These are phyloP conservation scores for Nitzschia palea DNA, from an alignment of 108 stramenopile genomes.

Conservation along the genomic window DNA sequence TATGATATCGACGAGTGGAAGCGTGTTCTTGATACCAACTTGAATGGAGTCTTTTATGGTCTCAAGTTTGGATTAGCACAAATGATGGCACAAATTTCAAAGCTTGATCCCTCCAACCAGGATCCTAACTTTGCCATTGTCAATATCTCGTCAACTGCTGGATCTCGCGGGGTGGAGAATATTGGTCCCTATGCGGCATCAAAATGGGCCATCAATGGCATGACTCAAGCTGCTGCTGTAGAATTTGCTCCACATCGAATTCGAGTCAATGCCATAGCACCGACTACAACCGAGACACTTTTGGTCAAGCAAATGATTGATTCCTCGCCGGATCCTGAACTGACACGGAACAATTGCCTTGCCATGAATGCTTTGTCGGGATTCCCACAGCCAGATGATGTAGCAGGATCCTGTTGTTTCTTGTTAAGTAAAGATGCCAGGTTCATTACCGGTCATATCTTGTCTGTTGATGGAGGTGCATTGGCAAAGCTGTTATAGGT, in stretches of 20 bases:
- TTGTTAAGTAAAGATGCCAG: background rate
- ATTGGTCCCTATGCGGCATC: background rate
- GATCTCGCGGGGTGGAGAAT: background rate
- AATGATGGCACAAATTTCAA: background rate
- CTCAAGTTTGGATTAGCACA: constrained; percentile 2
- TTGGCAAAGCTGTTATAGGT: too few species aligned
- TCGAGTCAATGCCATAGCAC: background rate
- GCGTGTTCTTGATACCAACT: background rate
- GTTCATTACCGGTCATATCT: background rate
- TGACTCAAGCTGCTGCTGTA: background rate
- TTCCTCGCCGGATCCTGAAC: background rate
- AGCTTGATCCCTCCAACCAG: background rate
- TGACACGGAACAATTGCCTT: background rate
- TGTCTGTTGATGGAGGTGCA: background rate
- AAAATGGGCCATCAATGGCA: background rate
- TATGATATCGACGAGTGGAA: background rate
- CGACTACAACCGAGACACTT: background rate
- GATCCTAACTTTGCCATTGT: constrained; percentile 6
- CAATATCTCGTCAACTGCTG: background rate
- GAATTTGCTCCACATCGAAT: background rate
- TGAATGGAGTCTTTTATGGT: constrained; percentile 9
- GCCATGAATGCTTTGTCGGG: constrained; percentile 2
- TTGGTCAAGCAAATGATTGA: background rate
- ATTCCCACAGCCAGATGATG: background rate
- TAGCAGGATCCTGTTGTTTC: background rate